These are phyloP conservation scores for Extremus antarcticus DNA, from an alignment of 495 filamentous ascomycete genomes.

Conservation along the genomic window DNA sequence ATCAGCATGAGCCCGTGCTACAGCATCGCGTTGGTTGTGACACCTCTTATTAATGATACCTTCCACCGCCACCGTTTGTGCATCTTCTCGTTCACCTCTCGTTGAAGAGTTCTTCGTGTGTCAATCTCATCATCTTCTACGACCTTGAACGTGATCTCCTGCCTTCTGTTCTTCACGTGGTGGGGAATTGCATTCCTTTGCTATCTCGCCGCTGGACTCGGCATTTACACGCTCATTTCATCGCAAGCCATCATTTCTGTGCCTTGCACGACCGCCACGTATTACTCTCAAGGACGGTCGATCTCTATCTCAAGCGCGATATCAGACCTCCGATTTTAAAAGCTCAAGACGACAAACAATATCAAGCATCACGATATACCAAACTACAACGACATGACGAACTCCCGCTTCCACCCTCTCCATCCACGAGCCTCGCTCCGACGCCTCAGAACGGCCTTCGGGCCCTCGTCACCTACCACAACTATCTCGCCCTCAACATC, in stretches of 20 bases:
- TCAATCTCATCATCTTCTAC: not conserved
- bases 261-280: not conserved
- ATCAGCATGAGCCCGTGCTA: not conserved
- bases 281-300: too few relatives aligned
- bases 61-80: too few relatives aligned
- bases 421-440: conserved; percentile 25
- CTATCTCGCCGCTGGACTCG: not conserved
- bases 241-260: not conserved
- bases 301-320: too few relatives aligned
- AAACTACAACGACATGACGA: conserved; percentile 21
- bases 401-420: conserved; percentile 10
- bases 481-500: conserved; percentile 5
- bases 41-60: too few relatives aligned
- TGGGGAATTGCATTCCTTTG: not conserved
- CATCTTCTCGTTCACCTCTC: too few relatives aligned
- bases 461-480: conserved; percentile 7
- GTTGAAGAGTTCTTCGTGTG: too few relatives aligned
- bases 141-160: not conserved
- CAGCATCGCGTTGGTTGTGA: too few relatives aligned
- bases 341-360: not conserved
- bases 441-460: conserved; percentile 27
- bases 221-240: not conserved
- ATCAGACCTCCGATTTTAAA: too few relatives aligned
- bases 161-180: not conserved
- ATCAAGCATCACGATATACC: too few relatives aligned